Evolutionary conservation across 1,284 basidiomycete species (phyloP), one percentile per base, ranked within the genome.

Genomic region (Cryptococcus sp.): DNA sequence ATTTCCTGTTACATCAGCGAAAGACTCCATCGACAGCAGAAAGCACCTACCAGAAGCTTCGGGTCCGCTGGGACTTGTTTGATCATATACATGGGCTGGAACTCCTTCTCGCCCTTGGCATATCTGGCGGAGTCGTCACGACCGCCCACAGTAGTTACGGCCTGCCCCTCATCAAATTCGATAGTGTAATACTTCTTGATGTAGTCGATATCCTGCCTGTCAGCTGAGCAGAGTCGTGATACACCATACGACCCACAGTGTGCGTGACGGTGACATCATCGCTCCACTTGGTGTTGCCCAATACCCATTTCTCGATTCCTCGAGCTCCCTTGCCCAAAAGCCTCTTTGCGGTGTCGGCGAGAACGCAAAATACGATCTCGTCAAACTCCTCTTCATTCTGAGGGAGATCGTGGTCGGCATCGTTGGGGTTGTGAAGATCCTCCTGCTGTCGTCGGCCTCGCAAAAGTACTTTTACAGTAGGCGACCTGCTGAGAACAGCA

Each of bases 261-360:
- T 72, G 69, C 9, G 69, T 70, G 24, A 74, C 66, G 13, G 70
- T 72, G 25, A 74, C 57, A 59, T 73, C 70, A 50, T 74, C 67
- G 45, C 62, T 64, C 60, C 65, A 78, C 61, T 82, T 81, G 45
- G 84, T 82, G 49, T 77, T 80, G 14, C 84, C 83, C 31, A 86
- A 69, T 5, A 86, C 77, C 45, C 73, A 76, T 59, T 73, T 78
- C 69, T 86, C 85, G 57, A 81, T 70, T 78, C 79, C 82, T 1
- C 76, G 75, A 2, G 83, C 81, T 41, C 79, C 71, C 48, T 79
- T 78, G 16, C 81, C 81, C 7, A 85, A 75, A 2, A 85, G 67
- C 48, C 78, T 77, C 58, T 83, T 74, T 7, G 80, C 79, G 0
- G 82, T 80, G 57, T 85, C 82, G 2, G 84, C 84, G 32, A 82